Evolutionary conservation across 2,329 filamentous ascomycete species (phyloP), one percentile per base, ranked within the genome.

Genomic region (Arachnomyces sp.): DNA sequence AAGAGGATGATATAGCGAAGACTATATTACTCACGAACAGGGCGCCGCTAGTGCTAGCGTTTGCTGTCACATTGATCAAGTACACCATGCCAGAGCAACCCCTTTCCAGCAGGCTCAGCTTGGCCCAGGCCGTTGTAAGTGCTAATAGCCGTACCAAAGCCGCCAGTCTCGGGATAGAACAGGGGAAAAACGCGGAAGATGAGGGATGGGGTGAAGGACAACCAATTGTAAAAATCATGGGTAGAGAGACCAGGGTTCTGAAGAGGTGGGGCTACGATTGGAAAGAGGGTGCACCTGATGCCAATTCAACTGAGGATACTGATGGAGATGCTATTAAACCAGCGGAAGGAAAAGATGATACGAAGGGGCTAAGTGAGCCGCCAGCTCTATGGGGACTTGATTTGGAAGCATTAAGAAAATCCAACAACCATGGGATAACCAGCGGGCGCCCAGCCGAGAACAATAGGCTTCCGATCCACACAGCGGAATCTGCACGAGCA

Each of bases 81-180:
- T 80, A 83, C 55, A 93, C 86, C 0, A 90, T 89, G 82, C 84
- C 87, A 0, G 81, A 85, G 49, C 88, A 95, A 57, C 87, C 87
- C 3, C 71, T 82, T 3, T 92, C 85, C n/a, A 90, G 86, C 56
- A 73, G 86, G 34, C 66, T 94, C 14, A 93, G 86, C 55, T 67
- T 95, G 14, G 85, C 82, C 0, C 87, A 94, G 60, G 86, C 85
- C 0, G 80, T 92, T 1, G 84, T 93, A 12, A 89, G 85, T 56
- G 79, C 80, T 18, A 92, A 90, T 55, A 87, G 84, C 44, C 76
- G 80, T 48, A 78, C 77, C 28, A 89, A 89, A 62, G 87, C 87
- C 7, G 72, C 81, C 18, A 83, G 75, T 46, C 64, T 94, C 21
- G 87, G 87, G 0, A 67, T 94, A 14, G 78, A 84, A 46, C 76